Evolutionary conservation across 257 asterid species (phyloP).

Genomic region (Penstemon davidsonii): DNA sequence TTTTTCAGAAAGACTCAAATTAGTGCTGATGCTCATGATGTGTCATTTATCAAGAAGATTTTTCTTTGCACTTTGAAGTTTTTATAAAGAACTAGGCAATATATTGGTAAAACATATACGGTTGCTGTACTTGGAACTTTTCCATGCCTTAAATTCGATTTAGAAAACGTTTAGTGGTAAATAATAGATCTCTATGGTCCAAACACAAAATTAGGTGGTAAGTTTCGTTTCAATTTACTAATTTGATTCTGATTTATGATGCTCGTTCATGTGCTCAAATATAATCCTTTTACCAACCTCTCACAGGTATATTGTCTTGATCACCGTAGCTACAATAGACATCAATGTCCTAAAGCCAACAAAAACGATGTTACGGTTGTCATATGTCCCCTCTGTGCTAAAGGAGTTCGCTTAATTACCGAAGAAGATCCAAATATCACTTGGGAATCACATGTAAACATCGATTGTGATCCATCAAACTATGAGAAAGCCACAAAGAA

Average conservation of each 20-base stretch:
- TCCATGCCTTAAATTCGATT: too few species aligned
- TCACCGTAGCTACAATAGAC: constrained; percentile 83
- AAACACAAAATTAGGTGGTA: too few species aligned
- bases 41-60: too few species aligned
- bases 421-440: constrained; percentile 89
- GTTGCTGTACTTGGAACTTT: too few species aligned
- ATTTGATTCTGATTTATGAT: too few species aligned
- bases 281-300: constrained; percentile 4
- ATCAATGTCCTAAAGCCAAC: constrained; percentile 80
- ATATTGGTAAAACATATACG: too few species aligned
- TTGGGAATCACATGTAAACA: constrained; percentile 95
- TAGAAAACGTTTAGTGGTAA: too few species aligned
- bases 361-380: constrained; percentile 77
- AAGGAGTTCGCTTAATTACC: constrained; percentile 79
- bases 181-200: too few species aligned
- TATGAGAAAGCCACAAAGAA: constrained; percentile 81
- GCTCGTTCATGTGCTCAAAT: not conserved
- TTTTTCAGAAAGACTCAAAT: not conserved
- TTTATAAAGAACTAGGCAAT: too few species aligned
- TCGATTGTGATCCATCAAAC: constrained; percentile 92
- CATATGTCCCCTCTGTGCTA: constrained; percentile 91
- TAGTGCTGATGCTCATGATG: too few species aligned
- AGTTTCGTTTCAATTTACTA: not conserved
- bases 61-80: too few species aligned
- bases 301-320: constrained; percentile 89